Evolutionary conservation across 2,329 filamentous ascomycete species (phyloP), one percentile per base, ranked within the genome.

Genomic region (Fusarium torreyae): DNA sequence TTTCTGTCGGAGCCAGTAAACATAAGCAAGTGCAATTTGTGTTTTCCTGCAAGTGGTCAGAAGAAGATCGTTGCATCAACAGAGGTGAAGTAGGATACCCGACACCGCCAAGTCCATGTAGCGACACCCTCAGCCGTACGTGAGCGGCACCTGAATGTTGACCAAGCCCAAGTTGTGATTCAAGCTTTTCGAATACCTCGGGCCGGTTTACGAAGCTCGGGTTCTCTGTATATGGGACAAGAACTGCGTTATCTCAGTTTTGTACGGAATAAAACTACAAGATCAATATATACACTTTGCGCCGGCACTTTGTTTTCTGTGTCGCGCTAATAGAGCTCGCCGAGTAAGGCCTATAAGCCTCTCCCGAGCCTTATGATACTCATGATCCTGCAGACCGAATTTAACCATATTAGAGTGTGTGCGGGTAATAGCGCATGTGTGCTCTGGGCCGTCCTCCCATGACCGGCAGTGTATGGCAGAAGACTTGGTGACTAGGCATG

Each of bases 21-120:
- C 26, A 13, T 66, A 70, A 7, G 58, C 55, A 6, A 70, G 15
- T 6, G 65, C 65, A n/a, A 68, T 40, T 42, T 69, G 65, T 0
- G 68, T 66, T 52, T 70, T 70, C 2, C 66, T 65, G 8, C 15
- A 9, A 4, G 4, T 5, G 7, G 9, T 50, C n/a, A 58, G 40
- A 26, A 26, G 4, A 5, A 26, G 26, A 26, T 26, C 26, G 26
- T 26, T 26, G 26, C 26, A 26, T 26, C 26, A 26, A 26, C 5
- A 26, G 4, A 26, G 26, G 26, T 26, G 26, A 26, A 5, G 6
- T 26, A 26, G 13, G 6, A 28, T 50, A 66, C 66, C 68, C 65
- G 26, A 66, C 45, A 13, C 68, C 68, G 5, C 68, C 68, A 5
- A 70, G 58, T 10, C 68, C 65, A 5, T 45, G 60, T 1, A 70